Evolutionary conservation across 2,329 filamentous ascomycete genomes (phyloP), one percentile per base, ranked within the genome.

Genomic region (Cladophialophora psammophila): DNA sequence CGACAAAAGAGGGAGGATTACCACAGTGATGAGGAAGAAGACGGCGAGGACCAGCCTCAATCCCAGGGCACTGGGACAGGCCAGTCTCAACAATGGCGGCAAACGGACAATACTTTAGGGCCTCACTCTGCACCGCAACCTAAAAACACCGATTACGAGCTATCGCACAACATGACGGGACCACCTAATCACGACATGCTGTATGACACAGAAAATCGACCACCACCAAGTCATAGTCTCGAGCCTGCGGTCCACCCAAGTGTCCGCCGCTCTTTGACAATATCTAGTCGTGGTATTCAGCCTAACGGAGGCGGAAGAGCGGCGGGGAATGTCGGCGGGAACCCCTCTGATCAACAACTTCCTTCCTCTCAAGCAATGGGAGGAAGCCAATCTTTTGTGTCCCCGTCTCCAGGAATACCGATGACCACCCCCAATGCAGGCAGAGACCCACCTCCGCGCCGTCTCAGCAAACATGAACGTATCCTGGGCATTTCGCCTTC

Each of bases 381-480:
- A 18, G 36, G 9, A n/a, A 26, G 31, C n/a, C 34, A 57, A 40
- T 36, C 57, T 61, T 20, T 26, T 18, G 34, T 42, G 1, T 34
- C 64, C 15, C 20, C 35, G 7, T 36, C 59, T 12, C 38, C 62
- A 61, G 59, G 56, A 48, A 53, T 57, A 48, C 13, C 18, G n/a
- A 12, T 26, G 38, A 34, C 26, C 31, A 34, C 45, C 20, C n/a
- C 56, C 18, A 13, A 57, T 35, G 64, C 31, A 18, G 26, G 48
- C 35, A 52, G 42, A 26, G 61, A 63, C 34, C 32, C 56, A 36
- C 66, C 66, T 32, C 66, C 56, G 42, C 66, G 70, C 35, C 55
- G 61, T n/a, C 67, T 68, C 18, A 71, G 69, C 54, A 73, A 71
- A 35, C 69, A 72, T 45, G 72, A 73, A 52, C 64, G 67, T 5